Conservation (phyloP, 73 alveolate genomes). For the Blepharisma stoltei region DNA sequence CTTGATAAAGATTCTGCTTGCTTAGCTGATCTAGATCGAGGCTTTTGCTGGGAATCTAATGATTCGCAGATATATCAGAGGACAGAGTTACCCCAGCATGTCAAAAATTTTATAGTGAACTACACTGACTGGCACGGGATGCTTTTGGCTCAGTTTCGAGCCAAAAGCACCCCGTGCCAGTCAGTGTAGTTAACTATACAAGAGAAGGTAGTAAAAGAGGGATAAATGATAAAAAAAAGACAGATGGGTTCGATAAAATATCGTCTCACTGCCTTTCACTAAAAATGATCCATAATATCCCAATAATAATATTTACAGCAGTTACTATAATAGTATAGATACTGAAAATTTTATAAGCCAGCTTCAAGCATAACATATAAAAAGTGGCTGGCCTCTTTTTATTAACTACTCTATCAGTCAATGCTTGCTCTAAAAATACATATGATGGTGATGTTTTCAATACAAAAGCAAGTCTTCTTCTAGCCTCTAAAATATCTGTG, state of each 20-base stretch:
- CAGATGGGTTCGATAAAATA: not conserved
- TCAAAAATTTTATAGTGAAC: not conserved
- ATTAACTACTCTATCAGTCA: slow-evolving; percentile 11
- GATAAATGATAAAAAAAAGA: not conserved
- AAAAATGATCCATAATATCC: not conserved
- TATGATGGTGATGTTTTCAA: not conserved
- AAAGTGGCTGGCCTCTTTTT: slow-evolving; percentile 21
- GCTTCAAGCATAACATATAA: slow-evolving; percentile 1
- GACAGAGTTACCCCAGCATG: slow-evolving; percentile 23
- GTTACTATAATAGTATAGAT: not conserved
- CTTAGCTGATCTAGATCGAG: not conserved
- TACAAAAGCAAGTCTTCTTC: not conserved
- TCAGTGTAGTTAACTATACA: no score
- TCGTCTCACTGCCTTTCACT: not conserved
- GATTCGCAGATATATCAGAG: slow-evolving; percentile 18
- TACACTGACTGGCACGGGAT: no score
- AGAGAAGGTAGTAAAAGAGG: not conserved
- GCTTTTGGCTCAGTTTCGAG: no score
- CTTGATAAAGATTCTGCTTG: not conserved
- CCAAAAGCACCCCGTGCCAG: no score
- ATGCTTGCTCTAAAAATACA: not conserved
- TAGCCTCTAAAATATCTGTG: not conserved
- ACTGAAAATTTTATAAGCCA: not conserved
- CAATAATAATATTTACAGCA: not conserved
- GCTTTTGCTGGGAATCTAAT: not conserved